Evolutionary conservation across 169 alveolate species (phyloP).

Genomic region (Cryptosporidium parvum): DNA sequence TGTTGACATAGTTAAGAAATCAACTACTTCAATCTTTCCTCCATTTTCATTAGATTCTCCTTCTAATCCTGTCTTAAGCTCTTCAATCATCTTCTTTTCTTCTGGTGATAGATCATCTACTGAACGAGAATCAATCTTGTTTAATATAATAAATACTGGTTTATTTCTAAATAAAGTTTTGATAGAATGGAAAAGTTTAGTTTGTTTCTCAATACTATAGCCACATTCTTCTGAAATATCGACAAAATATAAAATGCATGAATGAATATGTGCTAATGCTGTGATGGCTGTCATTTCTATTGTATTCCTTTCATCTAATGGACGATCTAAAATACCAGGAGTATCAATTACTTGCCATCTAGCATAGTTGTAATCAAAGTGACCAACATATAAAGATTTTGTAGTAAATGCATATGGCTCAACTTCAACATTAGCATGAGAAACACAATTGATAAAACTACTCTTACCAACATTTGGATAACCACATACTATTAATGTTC

Average conservation of each 20-base stretch:
- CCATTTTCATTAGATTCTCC: slow-evolving; percentile 77
- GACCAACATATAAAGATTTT: slow-evolving; percentile 99
- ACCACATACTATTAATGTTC: slow-evolving; percentile 96
- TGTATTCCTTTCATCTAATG: slow-evolving; percentile 97
- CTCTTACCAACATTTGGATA: slow-evolving; percentile 99
- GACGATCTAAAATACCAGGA: slow-evolving; percentile 99
- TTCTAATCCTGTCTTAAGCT: slow-evolving; percentile 79
- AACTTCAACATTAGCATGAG: slow-evolving; percentile 98
- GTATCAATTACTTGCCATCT: slow-evolving; percentile 99
- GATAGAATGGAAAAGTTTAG: slow-evolving; percentile 92
- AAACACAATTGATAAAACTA: slow-evolving; percentile 95
- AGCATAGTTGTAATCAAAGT: slow-evolving; percentile 96
- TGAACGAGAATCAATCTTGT: slow-evolving; percentile 93
- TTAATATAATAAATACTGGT: slow-evolving; percentile 94
- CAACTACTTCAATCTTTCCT: slow-evolving; percentile 77
- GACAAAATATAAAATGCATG: slow-evolving; percentile 86
- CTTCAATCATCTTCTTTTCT: slow-evolving; percentile 85
- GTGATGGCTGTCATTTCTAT: slow-evolving; percentile 99
- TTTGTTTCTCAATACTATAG: slow-evolving; percentile 93
- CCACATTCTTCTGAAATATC: slow-evolving; percentile 98
- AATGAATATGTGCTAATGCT: slow-evolving; percentile 98
- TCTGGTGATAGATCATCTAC: slow-evolving; percentile 86
- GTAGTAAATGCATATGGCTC: slow-evolving; percentile 99
- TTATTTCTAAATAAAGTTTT: slow-evolving; percentile 94
- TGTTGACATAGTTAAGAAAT: slow-evolving; percentile 81